phyloP scores from a whole-genome alignment of 2,329 filamentous ascomycete species.

The Neofusicoccum laricinum region DNA sequence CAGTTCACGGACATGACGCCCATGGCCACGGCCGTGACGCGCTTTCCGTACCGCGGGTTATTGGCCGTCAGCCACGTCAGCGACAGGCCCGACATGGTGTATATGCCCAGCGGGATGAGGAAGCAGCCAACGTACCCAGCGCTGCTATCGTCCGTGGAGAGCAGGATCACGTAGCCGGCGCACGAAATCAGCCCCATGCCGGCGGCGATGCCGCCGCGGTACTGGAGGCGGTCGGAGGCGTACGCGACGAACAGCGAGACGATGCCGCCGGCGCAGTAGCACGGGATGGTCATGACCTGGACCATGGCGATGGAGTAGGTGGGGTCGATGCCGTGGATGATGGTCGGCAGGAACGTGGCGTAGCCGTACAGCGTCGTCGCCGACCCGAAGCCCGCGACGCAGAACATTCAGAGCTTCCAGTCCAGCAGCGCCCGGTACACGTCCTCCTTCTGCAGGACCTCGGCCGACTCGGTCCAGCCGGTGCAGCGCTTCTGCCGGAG shows the following conservation, averaged over 20 bases:
- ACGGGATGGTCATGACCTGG: conserved; percentile 75
- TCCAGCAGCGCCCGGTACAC: conserved; percentile 66
- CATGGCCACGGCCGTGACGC: conserved; percentile 68
- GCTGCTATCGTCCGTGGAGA: conserved; percentile 57
- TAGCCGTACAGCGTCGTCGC: conserved; percentile 79
- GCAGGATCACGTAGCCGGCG: conserved; percentile 46
- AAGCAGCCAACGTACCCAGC: conserved; percentile 76
- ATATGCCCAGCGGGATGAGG: conserved; percentile 71
- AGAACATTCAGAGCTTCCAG: conserved; percentile 74
- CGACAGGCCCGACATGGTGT: conserved; percentile 56
- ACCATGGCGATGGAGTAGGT: conserved; percentile 62
- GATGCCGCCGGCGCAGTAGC: conserved; percentile 69
- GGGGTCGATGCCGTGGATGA: conserved; percentile 66
- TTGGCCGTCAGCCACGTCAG: conserved; percentile 64
- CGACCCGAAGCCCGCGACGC: conserved; percentile 66
- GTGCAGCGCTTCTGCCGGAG: conserved; percentile 51
- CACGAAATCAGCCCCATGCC: conserved; percentile 66
- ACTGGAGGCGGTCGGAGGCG: conserved; percentile 66
- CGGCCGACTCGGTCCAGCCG: conserved; percentile 46
- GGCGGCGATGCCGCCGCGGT: conserved; percentile 56
- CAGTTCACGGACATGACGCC: conserved; percentile 70
- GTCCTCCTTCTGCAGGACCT: conserved; percentile 59
- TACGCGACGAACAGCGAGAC: conserved; percentile 65
- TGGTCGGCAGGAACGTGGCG: conserved; percentile 75
- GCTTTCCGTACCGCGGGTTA: conserved; percentile 71